A percentile compares a stretch with the other conserved stretches of the same genome.
Conservation (phyloP, 2,329 filamentous ascomycete species). For the Lasiodiplodia hormozganensis region DNA sequence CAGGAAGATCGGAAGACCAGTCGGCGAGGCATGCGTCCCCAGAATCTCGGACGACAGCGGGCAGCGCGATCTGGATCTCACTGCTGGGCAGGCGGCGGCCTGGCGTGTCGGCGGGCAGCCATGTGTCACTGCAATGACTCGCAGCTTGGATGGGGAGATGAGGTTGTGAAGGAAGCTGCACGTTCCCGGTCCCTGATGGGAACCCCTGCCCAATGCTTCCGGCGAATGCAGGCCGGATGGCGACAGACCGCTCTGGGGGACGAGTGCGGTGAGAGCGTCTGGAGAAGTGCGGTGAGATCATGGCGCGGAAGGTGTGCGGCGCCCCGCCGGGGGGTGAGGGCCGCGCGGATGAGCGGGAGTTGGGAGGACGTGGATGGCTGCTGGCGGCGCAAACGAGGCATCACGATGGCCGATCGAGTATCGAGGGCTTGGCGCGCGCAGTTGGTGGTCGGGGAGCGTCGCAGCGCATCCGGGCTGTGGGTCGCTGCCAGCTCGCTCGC, state of each 20-base stretch:
- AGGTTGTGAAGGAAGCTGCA: constrained; percentile 15
- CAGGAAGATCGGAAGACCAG: constrained; percentile 15
- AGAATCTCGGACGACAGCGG: constrained; percentile 12
- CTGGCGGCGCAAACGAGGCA: neutral
- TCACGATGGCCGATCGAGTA: constrained; percentile 4
- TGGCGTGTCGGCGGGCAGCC: constrained; percentile 12
- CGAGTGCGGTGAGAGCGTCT: constrained; percentile 22
- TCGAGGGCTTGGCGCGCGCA: constrained; percentile 5
- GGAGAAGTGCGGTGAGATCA: constrained; percentile 28
- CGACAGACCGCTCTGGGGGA: constrained; percentile 22
- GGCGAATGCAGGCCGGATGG: constrained; percentile 1
- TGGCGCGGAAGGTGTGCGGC: constrained; percentile 23
- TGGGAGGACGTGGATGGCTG: constrained; percentile 20
- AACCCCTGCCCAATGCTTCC: constrained; percentile 23
- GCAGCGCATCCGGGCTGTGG: constrained; percentile 25
- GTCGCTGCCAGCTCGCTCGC: constrained; percentile 11
- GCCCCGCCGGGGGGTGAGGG: constrained; percentile 13
- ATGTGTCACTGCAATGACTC: constrained; percentile 25
- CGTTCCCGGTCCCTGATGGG: constrained; percentile 14
- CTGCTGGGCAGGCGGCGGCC: constrained; percentile 16
- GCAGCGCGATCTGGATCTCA: constrained; percentile 20
- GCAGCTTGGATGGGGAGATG: constrained; percentile 12
- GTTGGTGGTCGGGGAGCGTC: constrained; percentile 19
- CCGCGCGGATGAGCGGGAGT: constrained; percentile 14
- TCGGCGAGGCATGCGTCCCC: constrained; percentile 18